phyloP scores from a whole-genome alignment of 2,329 filamentous ascomycete species.

The Periconia macrospinosa region DNA sequence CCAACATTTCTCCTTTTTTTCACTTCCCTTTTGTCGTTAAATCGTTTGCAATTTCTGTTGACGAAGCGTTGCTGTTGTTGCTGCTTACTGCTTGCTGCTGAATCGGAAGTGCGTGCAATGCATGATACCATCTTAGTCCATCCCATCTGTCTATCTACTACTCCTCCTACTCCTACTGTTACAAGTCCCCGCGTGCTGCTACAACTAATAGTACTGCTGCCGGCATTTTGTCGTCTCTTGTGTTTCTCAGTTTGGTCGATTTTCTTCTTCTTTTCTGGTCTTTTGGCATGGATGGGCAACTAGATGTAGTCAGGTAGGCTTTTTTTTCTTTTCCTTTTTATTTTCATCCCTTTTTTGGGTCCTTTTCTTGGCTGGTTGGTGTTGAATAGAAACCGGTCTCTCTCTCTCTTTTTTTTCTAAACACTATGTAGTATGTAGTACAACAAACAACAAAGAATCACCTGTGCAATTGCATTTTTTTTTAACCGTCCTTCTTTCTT shows the following conservation, averaged over 20 bases:
- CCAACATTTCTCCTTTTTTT: background rate
- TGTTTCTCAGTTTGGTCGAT: background rate
- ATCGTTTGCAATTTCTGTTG: background rate
- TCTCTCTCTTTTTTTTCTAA: background rate
- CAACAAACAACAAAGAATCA: too few relatives aligned
- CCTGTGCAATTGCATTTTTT: background rate
- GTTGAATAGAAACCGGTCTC: background rate
- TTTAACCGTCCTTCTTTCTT: background rate
- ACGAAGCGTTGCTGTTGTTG: background rate
- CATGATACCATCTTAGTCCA: constrained; percentile 3
- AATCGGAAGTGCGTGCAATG: constrained; percentile 2
- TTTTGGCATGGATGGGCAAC: too few relatives aligned
- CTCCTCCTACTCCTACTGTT: too few relatives aligned
- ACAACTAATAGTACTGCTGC: background rate
- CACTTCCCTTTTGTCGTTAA: background rate
- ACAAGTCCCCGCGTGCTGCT: background rate
- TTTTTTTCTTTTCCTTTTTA: too few relatives aligned
- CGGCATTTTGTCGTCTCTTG: background rate
- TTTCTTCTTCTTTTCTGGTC: background rate
- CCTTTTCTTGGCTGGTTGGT: too few relatives aligned
- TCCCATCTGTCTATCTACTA: background rate
- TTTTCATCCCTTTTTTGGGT: too few relatives aligned
- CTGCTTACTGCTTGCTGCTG: background rate
- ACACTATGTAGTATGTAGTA: background rate
- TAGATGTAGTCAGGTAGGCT: too few relatives aligned